Evolutionary conservation across 2,329 filamentous ascomycete species (phyloP).

Genomic region (Penicillium corylophilum): DNA sequence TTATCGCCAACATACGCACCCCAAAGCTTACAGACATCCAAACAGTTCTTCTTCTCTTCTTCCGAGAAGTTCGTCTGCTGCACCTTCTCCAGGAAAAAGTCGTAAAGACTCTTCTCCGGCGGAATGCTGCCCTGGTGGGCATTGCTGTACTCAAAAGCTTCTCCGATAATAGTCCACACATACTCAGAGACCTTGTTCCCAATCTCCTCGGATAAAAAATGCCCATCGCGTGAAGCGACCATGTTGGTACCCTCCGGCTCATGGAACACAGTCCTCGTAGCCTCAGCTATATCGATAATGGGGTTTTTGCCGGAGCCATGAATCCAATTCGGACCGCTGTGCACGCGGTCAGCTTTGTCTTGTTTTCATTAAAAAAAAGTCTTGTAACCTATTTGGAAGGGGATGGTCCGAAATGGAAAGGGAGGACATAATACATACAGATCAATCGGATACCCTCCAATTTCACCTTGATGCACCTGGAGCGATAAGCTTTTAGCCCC

Average conservation of each 20-base stretch:
- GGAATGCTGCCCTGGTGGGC: conserved; percentile 53
- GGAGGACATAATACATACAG: conserved; percentile 45
- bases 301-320: conserved; percentile 62
- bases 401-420: too few relatives aligned
- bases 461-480: conserved; percentile 51
- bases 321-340: conserved; percentile 64
- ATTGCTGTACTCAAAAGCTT: conserved; percentile 61
- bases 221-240: conserved; percentile 50
- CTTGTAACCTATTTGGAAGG: too few relatives aligned
- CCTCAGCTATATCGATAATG: conserved; percentile 56
- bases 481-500: background rate
- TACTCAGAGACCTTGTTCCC: conserved; percentile 40
- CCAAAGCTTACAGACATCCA: conserved; percentile 61
- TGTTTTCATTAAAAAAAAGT: background rate
- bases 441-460: conserved; percentile 55
- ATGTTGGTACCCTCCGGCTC: conserved; percentile 53
- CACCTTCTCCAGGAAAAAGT: conserved; percentile 56
- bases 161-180: conserved; percentile 59
- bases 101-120: conserved; percentile 52
- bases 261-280: conserved; percentile 52
- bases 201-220: conserved; percentile 36
- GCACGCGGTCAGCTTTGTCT: conserved; percentile 8
- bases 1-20: conserved; percentile 63
- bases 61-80: conserved; percentile 39
- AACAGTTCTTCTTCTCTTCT: conserved; percentile 48